Conservation (phyloP, 371 early-diverging fungal species). For the Circinella minor region DNA sequence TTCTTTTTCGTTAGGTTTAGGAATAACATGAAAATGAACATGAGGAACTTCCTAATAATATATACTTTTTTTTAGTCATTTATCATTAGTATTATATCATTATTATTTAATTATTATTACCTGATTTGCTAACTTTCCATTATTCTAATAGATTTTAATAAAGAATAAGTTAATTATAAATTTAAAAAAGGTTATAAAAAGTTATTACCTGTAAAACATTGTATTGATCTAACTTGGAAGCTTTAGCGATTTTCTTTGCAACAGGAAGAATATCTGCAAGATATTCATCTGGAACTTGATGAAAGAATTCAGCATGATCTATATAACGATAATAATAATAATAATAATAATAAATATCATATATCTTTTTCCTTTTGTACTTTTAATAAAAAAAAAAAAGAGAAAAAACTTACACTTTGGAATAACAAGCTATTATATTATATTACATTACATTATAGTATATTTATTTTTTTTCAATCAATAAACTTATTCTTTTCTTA, state of each 20-base stretch:
- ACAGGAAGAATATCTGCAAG: conserved; percentile 84
- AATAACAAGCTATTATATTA: conserved; percentile 70
- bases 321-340: background rate
- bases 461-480: background rate
- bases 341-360: no score
- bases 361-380: no score
- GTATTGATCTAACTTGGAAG: conserved; percentile 75
- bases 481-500: background rate
- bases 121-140: conserved; percentile 75
- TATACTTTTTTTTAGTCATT: background rate
- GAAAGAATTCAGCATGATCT: conserved; percentile 91
- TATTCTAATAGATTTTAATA: conserved; percentile 55
- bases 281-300: conserved; percentile 86
- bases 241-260: conserved; percentile 84
- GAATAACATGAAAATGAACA: conserved; percentile 93
- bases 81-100: background rate
- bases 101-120: conserved; percentile 21
- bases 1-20: conserved; percentile 72
- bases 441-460: background rate
- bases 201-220: conserved; percentile 84
- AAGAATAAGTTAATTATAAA: background rate
- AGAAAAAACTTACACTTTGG: conserved; percentile 72
- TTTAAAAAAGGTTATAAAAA: no score
- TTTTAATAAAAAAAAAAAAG: background rate
- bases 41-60: conserved; percentile 72